Conservation (phyloP, 805 yeast species). For the Kazachstania psychrophila region DNA sequence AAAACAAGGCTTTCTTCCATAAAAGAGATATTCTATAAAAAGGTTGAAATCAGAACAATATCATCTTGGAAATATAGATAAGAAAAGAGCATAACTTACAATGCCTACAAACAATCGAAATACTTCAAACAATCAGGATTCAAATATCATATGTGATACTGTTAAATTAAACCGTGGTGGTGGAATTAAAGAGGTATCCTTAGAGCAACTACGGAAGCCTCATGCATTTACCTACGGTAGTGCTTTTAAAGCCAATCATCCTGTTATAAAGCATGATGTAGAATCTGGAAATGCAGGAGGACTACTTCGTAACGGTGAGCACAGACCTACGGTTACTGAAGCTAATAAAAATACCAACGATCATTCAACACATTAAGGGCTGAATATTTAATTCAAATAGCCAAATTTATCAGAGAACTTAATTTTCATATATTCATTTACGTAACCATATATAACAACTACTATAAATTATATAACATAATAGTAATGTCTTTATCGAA, state of each 20-base stretch:
- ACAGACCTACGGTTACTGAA: slow-evolving; percentile 22
- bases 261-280: not conserved
- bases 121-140: not conserved
- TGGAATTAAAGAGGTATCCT: slow-evolving; percentile 13
- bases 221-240: slow-evolving; percentile 14
- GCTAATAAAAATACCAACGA: too few relatives aligned
- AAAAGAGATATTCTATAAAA: not conserved
- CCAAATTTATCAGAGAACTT: too few relatives aligned
- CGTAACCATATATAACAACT: too few relatives aligned
- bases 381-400: too few relatives aligned
- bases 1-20: not conserved
- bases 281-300: slow-evolving; percentile 14
- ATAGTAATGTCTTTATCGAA: too few relatives aligned
- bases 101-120: not conserved
- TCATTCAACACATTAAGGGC: too few relatives aligned
- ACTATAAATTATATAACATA: too few relatives aligned
- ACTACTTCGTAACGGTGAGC: slow-evolving; percentile 17
- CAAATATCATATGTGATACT: slow-evolving; percentile 5
- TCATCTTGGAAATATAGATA: not conserved
- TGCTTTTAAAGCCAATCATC: slow-evolving; percentile 1
- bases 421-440: too few relatives aligned
- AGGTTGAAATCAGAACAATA: not conserved
- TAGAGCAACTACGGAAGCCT: slow-evolving; percentile 19
- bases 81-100: not conserved
- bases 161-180: slow-evolving; percentile 18